These are phyloP conservation scores for Diutina rugosa DNA, from an alignment of 1,139 yeast species.

Conservation along the genomic window DNA sequence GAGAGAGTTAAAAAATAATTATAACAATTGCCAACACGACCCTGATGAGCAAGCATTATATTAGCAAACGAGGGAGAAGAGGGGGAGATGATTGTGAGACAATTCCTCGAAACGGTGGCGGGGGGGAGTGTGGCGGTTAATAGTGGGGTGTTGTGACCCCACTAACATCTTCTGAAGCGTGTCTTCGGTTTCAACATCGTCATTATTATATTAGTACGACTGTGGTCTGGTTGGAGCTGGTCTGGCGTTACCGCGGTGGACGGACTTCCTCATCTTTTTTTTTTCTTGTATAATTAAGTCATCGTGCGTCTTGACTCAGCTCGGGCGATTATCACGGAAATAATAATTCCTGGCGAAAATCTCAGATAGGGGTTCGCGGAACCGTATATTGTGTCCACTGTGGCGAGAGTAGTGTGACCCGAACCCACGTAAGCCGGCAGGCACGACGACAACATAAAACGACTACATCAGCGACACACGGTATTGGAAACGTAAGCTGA, in stretches of 20 bases:
- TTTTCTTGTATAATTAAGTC: neutral
- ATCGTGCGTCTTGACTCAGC: neutral
- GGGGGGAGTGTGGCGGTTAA: too few relatives aligned
- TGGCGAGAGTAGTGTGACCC: too few relatives aligned
- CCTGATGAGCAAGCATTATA: neutral
- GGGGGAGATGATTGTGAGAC: neutral
- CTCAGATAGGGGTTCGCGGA: neutral
- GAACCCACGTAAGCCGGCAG: too few relatives aligned
- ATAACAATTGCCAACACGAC: neutral
- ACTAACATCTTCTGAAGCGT: too few relatives aligned
- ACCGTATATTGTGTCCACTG: neutral
- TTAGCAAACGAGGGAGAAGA: neutral
- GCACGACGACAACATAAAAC: too few relatives aligned
- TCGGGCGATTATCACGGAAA: neutral
- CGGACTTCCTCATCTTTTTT: neutral
- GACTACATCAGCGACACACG: too few relatives aligned
- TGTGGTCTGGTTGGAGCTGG: neutral
- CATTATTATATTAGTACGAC: too few relatives aligned
- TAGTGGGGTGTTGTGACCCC: too few relatives aligned
- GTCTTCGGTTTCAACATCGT: neutral
- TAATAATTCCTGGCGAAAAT: neutral
- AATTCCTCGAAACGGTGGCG: too few relatives aligned
- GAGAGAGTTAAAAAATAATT: too few relatives aligned
- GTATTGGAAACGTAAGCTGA: too few relatives aligned
- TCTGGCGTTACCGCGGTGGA: neutral